Base-by-base conservation (phyloP, 2,329 filamentous ascomycete species). In the Trichoderma brevicompactum region DNA sequence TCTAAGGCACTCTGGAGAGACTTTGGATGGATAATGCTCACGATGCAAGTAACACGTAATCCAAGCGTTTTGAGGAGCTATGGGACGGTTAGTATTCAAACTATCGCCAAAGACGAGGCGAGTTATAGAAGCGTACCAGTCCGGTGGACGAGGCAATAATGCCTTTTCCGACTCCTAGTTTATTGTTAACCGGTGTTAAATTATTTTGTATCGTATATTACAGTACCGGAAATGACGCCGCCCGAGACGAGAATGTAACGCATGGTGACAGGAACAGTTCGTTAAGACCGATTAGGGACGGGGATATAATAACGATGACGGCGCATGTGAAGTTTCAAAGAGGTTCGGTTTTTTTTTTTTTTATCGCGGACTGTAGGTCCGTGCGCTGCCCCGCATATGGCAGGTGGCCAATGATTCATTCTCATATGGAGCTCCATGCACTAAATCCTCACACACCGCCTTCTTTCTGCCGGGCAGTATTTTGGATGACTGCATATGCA, bases 201-300 rank as follows among this genome's bases (percentile, higher is more conserved):
- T 2, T n/a, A 8, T 28, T 12, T 17, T 38, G 5, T 23, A 23
- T 38, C 3, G 23, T 3, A 34, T 3, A 36, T 86, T 70, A 84
- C 84, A 72, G 86, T 83, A 67, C 85, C 85, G 70, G 82, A 85
- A 71, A 87, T 87, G 67, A 85, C 82, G 76, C 82, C 82, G 69
- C 72, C 70, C 66, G 68, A 71, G 44, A 74, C 72, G 28, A 74
- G 69, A 69, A 74, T 73, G 36, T 71, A 68, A 68, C 72, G 72
- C 72, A 74, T 74, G 34, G 69, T 72, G 64, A 53, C 60, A 55
- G 40, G 52, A 59, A 59, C 43, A 17, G 43, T 32, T 44, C 55
- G 43, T 44, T 23, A 59, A 46, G 41, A 59, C 46, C 23, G 41
- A 52, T 52, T 36, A 43, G 52, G 52, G 19, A 55, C 38, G 40